A percentile compares a stretch with the other conserved stretches of the same genome.
Evolutionary conservation across 495 filamentous ascomycete species (phyloP).

Genomic region (Immersiella caudata): DNA sequence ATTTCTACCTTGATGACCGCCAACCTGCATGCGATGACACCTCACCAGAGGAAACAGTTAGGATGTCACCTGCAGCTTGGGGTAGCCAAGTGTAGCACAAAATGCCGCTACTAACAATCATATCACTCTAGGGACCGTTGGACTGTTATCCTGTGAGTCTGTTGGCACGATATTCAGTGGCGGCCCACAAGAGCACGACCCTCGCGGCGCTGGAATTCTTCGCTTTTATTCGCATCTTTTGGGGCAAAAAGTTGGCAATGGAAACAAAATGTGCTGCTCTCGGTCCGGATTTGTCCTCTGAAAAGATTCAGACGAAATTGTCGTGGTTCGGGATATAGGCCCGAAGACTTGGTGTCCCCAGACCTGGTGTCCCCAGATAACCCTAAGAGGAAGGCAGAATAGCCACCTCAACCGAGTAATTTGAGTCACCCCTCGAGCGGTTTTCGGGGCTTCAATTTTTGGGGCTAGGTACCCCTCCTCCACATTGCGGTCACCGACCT

Average conservation of each 20-base stretch:
- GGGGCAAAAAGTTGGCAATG: no score
- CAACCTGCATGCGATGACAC: background rate
- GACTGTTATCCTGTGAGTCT: background rate
- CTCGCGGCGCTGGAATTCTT: no score
- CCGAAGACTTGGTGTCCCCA: no score
- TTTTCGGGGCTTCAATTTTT: constrained; percentile 42
- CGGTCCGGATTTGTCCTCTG: no score
- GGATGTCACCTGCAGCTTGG: background rate
- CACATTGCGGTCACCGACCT: constrained; percentile 27
- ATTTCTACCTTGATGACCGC: constrained; percentile 8
- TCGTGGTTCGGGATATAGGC: no score
- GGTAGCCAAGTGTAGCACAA: background rate
- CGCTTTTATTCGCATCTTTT: no score
- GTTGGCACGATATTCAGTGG: background rate
- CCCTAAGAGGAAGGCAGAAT: no score
- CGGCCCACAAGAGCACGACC: background rate
- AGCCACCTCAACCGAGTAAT: background rate
- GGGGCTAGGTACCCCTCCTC: constrained; percentile 35
- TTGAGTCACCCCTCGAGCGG: constrained; percentile 30
- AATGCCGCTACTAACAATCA: constrained; percentile 17
- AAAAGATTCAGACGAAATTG: no score
- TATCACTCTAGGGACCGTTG: background rate
- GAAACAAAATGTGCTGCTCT: no score
- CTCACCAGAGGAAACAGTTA: constrained; percentile 6
- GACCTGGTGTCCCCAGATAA: no score